Evolutionary conservation across 345 rosid genomes (phyloP).

Genomic region (Reutealis trisperma): DNA sequence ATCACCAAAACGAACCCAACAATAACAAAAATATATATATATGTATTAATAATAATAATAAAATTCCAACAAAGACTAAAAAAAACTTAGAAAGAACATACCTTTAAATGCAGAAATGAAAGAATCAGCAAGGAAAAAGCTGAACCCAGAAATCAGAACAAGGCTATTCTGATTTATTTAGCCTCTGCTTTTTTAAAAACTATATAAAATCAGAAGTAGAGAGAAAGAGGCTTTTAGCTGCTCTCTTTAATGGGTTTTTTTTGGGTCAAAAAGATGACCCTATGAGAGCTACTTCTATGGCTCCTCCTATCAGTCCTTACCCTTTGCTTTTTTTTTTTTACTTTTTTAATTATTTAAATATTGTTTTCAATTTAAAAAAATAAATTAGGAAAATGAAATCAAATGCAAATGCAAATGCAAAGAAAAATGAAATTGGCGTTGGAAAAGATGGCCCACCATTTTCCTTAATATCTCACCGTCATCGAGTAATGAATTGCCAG

Average conservation of each 20-base stretch:
- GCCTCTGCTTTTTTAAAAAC: not conserved
- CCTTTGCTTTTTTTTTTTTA: not conserved
- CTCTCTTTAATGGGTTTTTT: slow-evolving; percentile 19
- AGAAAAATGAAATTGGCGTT: not conserved
- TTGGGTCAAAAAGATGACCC: slow-evolving; percentile 38
- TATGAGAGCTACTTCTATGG: slow-evolving; percentile 18
- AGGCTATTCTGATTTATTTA: not conserved
- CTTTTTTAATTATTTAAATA: not conserved
- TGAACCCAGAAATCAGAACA: not conserved
- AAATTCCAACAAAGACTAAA: not conserved
- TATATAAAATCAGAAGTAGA: not conserved
- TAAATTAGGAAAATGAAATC: slow-evolving; percentile 3
- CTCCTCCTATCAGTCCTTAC: slow-evolving; percentile 15
- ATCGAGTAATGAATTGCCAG: slow-evolving; percentile 26
- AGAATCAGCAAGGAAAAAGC: not conserved
- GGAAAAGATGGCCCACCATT: slow-evolving; percentile 11
- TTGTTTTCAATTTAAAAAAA: too few relatives aligned
- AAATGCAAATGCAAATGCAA: slow-evolving; percentile 30
- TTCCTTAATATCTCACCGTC: slow-evolving; percentile 21
- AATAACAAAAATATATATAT: too few relatives aligned
- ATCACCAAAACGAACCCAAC: not conserved
- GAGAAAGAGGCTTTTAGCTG: slow-evolving; percentile 24
- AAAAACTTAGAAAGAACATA: not conserved
- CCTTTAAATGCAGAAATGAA: not conserved
- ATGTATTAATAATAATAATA: too few relatives aligned